These are phyloP conservation scores for Scalesia atractyloides DNA, from an alignment of 129 eudicot species.

Conservation along the genomic window DNA sequence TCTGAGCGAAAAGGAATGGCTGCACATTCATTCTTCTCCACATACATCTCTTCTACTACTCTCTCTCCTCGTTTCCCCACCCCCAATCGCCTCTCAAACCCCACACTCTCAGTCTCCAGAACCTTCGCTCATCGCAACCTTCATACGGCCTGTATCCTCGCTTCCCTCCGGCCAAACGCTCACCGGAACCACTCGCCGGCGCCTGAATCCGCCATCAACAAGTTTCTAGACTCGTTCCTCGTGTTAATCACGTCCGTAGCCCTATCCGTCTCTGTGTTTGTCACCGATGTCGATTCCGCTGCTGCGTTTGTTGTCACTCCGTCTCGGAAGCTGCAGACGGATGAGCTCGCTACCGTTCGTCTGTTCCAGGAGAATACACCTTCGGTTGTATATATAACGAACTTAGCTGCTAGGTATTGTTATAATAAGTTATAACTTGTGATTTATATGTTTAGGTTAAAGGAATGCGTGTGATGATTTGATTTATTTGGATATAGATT, in stretches of 20 bases:
- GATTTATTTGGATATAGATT: no score
- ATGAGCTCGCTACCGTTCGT: slow-evolving; percentile 92
- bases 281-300: slow-evolving; percentile 64
- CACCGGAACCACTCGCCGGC: slow-evolving; percentile 27
- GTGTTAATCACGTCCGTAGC: slow-evolving; percentile 72
- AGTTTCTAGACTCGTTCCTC: slow-evolving; percentile 47
- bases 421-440: no score
- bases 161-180: slow-evolving; percentile 19
- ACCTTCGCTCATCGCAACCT: slow-evolving; percentile 22
- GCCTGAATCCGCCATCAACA: slow-evolving; percentile 38
- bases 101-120: slow-evolving; percentile 12
- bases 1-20: slow-evolving; percentile 35
- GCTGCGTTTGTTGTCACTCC: slow-evolving; percentile 82
- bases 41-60: slow-evolving; percentile 37
- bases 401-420: slow-evolving; percentile 71
- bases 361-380: slow-evolving; percentile 95
- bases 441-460: no score
- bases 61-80: slow-evolving; percentile 23
- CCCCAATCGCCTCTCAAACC: slow-evolving; percentile 27
- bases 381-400: slow-evolving; percentile 95
- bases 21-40: slow-evolving; percentile 49
- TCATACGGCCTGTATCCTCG: slow-evolving; percentile 27
- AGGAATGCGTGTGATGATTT: no score
- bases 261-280: slow-evolving; percentile 53
- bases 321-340: slow-evolving; percentile 77